Evolutionary conservation across 2,329 filamentous ascomycete genomes (phyloP), one percentile per base, ranked within the genome.

Genomic region (Xylariales sp.): DNA sequence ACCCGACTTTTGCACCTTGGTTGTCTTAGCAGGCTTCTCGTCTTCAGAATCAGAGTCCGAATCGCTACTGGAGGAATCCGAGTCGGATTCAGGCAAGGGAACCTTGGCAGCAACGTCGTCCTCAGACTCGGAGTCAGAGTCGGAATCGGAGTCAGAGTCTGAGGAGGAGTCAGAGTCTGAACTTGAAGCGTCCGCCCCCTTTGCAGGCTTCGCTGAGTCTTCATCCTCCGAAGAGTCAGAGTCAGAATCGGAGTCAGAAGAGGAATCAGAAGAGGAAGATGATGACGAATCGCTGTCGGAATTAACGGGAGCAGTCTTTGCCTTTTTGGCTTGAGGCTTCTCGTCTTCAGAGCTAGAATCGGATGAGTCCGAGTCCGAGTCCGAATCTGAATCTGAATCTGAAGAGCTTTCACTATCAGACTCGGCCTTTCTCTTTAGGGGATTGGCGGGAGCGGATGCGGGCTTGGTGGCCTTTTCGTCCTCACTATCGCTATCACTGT

Each of bases 371-470:
- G 67, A 68, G 24, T 59, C 59, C 4, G 60, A 62, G 12, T 39
- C 37, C 12, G 10, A 8, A 15, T 30, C 29, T 8, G 29, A 30
- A 30, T 13, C 11, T 13, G 37, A 33, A 14, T 63, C 65, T 6
- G 48, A 54, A 23, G 63, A 65, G 41, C 61, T 68, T 46, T 60
- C 57, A 51, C 56, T 62, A 29, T 59, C 54, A 5, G 62, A 57
- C 17, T 52, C 46, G 6, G 75, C 75, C 63, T 78, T 76, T 25
- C 76, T 69, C 53, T 83, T 83, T 41, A 74, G 53, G 2, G 62
- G 62, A 20, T 73, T 72, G 35, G 51, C 44, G 30, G 52, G 38
- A 36, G 61, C 48, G 17, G 55, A 34, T 13, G 42, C 25, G 10
- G 42, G 25, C 13, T 34, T 21, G 15, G 50, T 40, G n/a, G 49